These are phyloP conservation scores for Fusarium oxysporum DNA, from an alignment of 2,329 filamentous ascomycete species.

Conservation along the genomic window DNA sequence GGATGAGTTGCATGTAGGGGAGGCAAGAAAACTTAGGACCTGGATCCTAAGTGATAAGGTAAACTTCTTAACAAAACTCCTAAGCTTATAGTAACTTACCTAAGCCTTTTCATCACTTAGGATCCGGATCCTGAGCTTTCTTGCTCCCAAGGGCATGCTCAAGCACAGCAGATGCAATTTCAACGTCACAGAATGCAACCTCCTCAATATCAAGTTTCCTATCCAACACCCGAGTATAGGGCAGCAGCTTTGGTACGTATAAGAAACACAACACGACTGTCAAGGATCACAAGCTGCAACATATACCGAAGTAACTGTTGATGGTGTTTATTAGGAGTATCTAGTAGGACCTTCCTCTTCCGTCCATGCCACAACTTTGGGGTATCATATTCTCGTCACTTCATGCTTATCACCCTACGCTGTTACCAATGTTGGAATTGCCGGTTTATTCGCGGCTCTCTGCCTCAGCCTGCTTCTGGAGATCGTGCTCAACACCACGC, in stretches of 20 bases:
- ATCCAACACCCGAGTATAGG: not conserved
- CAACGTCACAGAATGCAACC: not conserved
- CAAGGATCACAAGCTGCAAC: not conserved
- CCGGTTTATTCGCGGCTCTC: constrained; percentile 36
- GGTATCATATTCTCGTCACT: constrained; percentile 37
- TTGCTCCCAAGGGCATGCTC: not conserved
- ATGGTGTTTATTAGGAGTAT: constrained; percentile 26
- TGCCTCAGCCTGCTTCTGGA: constrained; percentile 76
- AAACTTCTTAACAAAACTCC: not conserved
- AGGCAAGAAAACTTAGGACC: not conserved
- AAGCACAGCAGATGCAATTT: not conserved
- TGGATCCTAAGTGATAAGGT: not conserved
- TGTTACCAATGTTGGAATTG: not conserved
- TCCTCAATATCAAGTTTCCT: not conserved
- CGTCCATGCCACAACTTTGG: constrained; percentile 24
- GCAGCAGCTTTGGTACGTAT: not conserved
- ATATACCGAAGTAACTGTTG: not conserved
- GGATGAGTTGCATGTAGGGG: not conserved
- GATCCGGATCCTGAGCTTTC: not conserved
- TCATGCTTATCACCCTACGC: constrained; percentile 14
- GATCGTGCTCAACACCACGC: constrained; percentile 83
- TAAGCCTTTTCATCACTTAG: too few relatives aligned
- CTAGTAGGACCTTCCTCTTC: constrained; percentile 8
- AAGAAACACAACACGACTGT: not conserved
- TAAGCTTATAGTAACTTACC: not conserved